Evolutionary conservation across 2,329 filamentous ascomycete genomes (phyloP).

Genomic region (Sclerotinia sclerotiorum): DNA sequence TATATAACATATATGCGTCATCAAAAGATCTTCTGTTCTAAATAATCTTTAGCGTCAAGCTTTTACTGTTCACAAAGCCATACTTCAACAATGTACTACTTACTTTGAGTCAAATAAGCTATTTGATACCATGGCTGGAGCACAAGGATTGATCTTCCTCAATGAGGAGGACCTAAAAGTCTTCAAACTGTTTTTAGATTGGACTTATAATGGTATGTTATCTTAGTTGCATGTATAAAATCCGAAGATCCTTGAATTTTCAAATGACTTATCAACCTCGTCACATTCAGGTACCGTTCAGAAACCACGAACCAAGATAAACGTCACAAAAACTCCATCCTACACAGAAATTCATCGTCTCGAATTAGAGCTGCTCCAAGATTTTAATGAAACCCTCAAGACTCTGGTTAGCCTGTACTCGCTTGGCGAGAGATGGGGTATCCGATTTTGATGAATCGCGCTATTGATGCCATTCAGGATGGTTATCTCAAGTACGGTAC

Average conservation of each 20-base stretch:
- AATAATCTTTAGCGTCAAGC: constrained; percentile 18
- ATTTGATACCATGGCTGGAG: constrained; percentile 19
- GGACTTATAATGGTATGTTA: constrained; percentile 24
- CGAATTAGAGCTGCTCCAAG: constrained; percentile 21
- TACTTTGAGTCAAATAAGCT: constrained; percentile 24
- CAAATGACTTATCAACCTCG: background rate
- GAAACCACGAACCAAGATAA: constrained; percentile 18
- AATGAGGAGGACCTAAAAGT: constrained; percentile 24
- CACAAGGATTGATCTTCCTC: constrained; percentile 24
- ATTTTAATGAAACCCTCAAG: constrained; percentile 23
- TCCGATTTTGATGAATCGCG: constrained; percentile 28
- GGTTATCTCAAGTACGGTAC: constrained; percentile 27
- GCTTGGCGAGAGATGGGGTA: constrained; percentile 27
- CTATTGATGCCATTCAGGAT: constrained; percentile 31
- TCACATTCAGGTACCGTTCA: constrained; percentile 5
- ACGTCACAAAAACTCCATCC: background rate
- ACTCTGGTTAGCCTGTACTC: constrained; percentile 27
- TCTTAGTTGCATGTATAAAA: background rate
- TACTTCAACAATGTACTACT: constrained; percentile 25
- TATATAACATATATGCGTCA: background rate
- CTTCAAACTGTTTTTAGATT: constrained; percentile 27
- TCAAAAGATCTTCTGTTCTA: too few species aligned
- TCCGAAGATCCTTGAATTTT: background rate
- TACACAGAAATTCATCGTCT: constrained; percentile 3
- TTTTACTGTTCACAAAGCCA: constrained; percentile 26